Percentiles rank a stretch among this genome's conserved stretches.
Evolutionary conservation across 176 grass and related monocot species (phyloP).

Genomic region (Juncus inflexus): DNA sequence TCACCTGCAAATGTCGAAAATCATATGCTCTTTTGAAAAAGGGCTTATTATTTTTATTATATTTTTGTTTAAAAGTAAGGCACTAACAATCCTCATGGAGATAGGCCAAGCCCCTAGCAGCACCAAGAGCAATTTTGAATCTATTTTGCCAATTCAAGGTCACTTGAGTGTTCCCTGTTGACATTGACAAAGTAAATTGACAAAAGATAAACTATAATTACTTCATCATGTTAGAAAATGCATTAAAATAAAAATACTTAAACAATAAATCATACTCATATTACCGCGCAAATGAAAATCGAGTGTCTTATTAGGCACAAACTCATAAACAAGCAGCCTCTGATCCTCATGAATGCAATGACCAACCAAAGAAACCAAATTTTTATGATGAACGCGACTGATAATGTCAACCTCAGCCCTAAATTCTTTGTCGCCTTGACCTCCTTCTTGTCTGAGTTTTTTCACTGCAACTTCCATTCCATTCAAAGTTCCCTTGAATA

Average conservation of each 20-base stretch:
- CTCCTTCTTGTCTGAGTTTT: slow-evolving; percentile 30
- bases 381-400: slow-evolving; percentile 40
- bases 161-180: slow-evolving; percentile 24
- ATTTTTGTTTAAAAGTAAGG: background rate
- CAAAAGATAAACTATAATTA: background rate
- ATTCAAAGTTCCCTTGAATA: slow-evolving; percentile 33
- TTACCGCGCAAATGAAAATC: slow-evolving; percentile 37
- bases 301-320: slow-evolving; percentile 40
- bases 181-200: too few relatives aligned
- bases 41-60: background rate
- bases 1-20: slow-evolving; percentile 20
- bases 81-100: slow-evolving; percentile 58
- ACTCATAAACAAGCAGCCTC: slow-evolving; percentile 47
- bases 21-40: background rate
- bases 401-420: slow-evolving; percentile 45
- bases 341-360: slow-evolving; percentile 31
- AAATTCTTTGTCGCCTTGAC: slow-evolving; percentile 48
- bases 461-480: slow-evolving; percentile 34
- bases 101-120: slow-evolving; percentile 48
- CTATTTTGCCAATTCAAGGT: slow-evolving; percentile 37
- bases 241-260: background rate
- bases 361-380: slow-evolving; percentile 33
- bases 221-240: background rate
- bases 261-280: background rate
- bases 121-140: slow-evolving; percentile 39